Evolutionary conservation across 495 filamentous ascomycete species (phyloP).

Genomic region (Recurvomyces mirabilis): DNA sequence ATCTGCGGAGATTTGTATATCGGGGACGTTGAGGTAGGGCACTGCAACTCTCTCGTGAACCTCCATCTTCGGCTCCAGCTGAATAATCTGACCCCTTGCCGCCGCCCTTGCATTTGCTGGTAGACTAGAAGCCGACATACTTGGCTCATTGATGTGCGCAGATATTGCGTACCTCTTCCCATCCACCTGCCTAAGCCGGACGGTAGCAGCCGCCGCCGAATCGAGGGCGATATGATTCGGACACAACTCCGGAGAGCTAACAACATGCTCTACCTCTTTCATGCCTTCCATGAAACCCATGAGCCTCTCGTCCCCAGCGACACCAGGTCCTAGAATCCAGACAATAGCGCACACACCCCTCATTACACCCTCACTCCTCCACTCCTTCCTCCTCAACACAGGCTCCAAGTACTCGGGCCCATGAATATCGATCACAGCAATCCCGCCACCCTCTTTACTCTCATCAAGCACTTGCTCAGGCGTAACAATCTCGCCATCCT

Average conservation of each 20-base stretch:
- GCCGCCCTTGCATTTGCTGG: slow-evolving; percentile 22
- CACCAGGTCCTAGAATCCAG: slow-evolving; percentile 66
- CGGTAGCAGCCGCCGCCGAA: slow-evolving; percentile 47
- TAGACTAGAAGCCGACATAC: slow-evolving; percentile 26
- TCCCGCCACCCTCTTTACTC: slow-evolving; percentile 44
- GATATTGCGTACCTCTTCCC: slow-evolving; percentile 55
- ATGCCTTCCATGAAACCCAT: slow-evolving; percentile 53
- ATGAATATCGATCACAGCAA: slow-evolving; percentile 74
- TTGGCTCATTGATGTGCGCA: slow-evolving; percentile 42
- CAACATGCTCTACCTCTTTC: slow-evolving; percentile 54
- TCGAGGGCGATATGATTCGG: slow-evolving; percentile 61
- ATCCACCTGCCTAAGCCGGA: slow-evolving; percentile 60
- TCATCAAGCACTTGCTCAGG: slow-evolving; percentile 57
- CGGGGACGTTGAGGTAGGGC: slow-evolving; percentile 42
- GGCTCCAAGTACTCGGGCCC: slow-evolving; percentile 51
- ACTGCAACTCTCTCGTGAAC: slow-evolving; percentile 40
- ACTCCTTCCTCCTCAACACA: slow-evolving; percentile 61
- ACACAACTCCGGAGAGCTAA: slow-evolving; percentile 59
- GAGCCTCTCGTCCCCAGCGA: slow-evolving; percentile 51
- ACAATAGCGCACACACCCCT: slow-evolving; percentile 54
- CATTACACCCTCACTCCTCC: slow-evolving; percentile 54
- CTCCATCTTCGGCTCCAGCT: slow-evolving; percentile 54
- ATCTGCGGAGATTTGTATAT: slow-evolving; percentile 31
- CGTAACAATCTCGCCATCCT: slow-evolving; percentile 46
- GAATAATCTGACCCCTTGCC: slow-evolving; percentile 42